Evolutionary conservation across 495 filamentous ascomycete genomes (phyloP).

Genomic region (Daldinia vernicosa): DNA sequence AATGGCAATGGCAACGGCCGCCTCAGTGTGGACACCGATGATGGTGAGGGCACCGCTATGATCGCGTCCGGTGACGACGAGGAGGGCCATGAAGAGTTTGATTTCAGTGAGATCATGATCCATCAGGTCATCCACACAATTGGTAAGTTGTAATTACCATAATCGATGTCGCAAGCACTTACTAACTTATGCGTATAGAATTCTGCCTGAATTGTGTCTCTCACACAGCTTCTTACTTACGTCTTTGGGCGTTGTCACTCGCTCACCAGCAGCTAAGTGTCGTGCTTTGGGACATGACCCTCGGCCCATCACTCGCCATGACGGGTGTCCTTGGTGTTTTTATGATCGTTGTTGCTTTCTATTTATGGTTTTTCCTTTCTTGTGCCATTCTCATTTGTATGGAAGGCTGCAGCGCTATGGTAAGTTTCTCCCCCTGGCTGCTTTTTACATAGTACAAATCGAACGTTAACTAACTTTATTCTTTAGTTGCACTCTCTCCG

Average conservation of each 20-base stretch:
- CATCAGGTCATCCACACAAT: conserved; percentile 99
- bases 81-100: conserved; percentile 92
- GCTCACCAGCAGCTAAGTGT: conserved; percentile 97
- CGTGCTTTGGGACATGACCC: conserved; percentile 96
- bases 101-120: conserved; percentile 96
- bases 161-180: background rate
- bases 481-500: conserved; percentile 81
- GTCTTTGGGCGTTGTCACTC: conserved; percentile 96
- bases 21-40: conserved; percentile 74
- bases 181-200: conserved; percentile 61
- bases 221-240: conserved; percentile 97
- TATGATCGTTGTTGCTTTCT: conserved; percentile 81
- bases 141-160: conserved; percentile 61
- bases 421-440: conserved; percentile 47
- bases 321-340: conserved; percentile 75
- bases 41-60: conserved; percentile 89
- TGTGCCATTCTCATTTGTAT: conserved; percentile 73
- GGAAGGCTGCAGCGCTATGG: conserved; percentile 62
- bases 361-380: conserved; percentile 86
- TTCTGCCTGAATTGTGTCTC: conserved; percentile 99
- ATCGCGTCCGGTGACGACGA: conserved; percentile 84
- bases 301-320: conserved; percentile 74
- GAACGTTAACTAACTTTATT: conserved; percentile 2
- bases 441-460: background rate
- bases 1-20: conserved; percentile 66